Conservation (phyloP, 768 basidiomycete genomes). For the Kwoniella bestiolae region DNA sequence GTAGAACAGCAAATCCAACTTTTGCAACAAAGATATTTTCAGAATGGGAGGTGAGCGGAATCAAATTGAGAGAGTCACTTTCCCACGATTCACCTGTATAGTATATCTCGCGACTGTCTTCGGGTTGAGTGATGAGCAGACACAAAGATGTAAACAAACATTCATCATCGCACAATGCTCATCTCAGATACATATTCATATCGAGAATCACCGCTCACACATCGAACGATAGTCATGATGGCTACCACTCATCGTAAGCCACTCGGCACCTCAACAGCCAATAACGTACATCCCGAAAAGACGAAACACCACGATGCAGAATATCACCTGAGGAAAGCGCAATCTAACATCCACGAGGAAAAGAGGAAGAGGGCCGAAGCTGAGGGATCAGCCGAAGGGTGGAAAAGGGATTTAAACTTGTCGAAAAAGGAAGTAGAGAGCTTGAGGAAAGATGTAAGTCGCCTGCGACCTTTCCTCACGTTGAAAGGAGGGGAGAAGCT, state of each 20-base stretch:
- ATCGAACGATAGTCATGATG: neutral
- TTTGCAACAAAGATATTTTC: no score
- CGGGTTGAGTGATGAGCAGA: no score
- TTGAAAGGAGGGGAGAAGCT: no score
- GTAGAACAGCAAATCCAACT: no score
- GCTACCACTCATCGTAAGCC: neutral
- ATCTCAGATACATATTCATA: neutral
- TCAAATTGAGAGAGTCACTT: conserved; percentile 16
- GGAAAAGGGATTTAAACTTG: conserved; percentile 8
- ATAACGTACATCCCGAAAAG: neutral
- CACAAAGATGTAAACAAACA: no score
- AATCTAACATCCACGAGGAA: conserved; percentile 4
- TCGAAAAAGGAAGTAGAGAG: conserved; percentile 9
- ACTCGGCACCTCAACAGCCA: neutral
- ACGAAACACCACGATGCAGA: neutral
- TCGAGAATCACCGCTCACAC: no score
- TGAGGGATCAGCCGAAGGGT: conserved; percentile 26
- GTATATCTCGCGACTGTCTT: conserved; percentile 27
- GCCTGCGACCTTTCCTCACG: no score
- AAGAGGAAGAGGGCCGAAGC: conserved; percentile 24
- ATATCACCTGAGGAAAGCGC: neutral
- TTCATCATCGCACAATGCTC: conserved; percentile 1
- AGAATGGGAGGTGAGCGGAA: neutral
- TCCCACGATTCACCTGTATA: conserved; percentile 20
- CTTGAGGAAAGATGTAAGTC: conserved; percentile 25